Conservation (phyloP, 257 asterid species). For the Oldenlandia corymbosa region DNA sequence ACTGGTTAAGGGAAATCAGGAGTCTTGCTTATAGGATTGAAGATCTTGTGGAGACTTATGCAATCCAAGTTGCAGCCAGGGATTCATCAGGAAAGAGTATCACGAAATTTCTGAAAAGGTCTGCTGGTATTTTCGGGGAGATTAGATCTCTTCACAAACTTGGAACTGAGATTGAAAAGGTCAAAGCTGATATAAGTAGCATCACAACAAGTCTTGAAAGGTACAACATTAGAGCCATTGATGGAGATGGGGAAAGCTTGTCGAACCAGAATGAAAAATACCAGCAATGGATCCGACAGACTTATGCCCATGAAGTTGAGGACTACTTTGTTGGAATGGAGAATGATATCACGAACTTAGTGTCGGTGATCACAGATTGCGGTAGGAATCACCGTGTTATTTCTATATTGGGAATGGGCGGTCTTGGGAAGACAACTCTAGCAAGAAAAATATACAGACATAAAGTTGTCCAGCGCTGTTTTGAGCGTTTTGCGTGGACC, state of each 20-base stretch:
- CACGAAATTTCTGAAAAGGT: background rate
- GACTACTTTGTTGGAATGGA: conserved; percentile 10
- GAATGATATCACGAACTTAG: background rate
- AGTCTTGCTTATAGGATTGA: background rate
- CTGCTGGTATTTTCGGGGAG: background rate
- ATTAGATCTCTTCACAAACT: background rate
- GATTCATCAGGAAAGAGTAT: background rate
- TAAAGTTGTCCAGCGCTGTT: background rate
- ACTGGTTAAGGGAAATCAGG: conserved; percentile 5
- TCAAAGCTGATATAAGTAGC: background rate
- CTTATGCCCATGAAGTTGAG: conserved; percentile 12
- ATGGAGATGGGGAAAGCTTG: conserved; percentile 5
- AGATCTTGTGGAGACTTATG: conserved; percentile 11
- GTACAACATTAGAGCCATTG: background rate
- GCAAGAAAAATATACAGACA: conserved; percentile 12
- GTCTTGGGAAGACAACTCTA: conserved; percentile 16
- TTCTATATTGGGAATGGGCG: conserved; percentile 17
- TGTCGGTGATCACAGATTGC: background rate
- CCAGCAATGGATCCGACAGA: conserved; percentile 1
- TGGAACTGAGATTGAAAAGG: background rate
- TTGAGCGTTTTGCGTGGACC: conserved; percentile 13
- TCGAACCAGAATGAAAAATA: background rate
- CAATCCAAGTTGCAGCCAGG: conserved; percentile 2
- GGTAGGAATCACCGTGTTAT: background rate
- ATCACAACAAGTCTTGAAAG: background rate